Evolutionary conservation across 2,329 filamentous ascomycete genomes (phyloP), one percentile per base, ranked within the genome.

Genomic region (Metarhizium sp.): DNA sequence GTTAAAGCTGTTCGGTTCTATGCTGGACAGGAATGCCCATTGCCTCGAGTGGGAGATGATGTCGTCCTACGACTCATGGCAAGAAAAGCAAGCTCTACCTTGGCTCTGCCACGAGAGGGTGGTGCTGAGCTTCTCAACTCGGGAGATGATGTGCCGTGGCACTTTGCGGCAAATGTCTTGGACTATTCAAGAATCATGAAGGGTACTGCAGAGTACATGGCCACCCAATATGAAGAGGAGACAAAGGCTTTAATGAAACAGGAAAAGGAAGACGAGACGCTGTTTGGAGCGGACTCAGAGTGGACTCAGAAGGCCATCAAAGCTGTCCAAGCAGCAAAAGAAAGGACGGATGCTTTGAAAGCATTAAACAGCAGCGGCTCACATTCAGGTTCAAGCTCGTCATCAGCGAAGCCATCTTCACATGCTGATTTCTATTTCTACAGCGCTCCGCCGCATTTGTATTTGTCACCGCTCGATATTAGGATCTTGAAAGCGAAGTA

Each of bases 121-220:
- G 79, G 79, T 4, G 83, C 84, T 2, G 88, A 94, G 60, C 78
- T 82, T 3, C 75, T 90, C 32, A 79, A 80, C 34, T 78, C 82
- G 20, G 82, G 81, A 8, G 85, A 92, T 52, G 87, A 92, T 64
- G 83, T 97, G 40, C 94, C 94, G 0, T 99, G 94, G 94, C 90
- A 95, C 69, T 91, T 94, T 71, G 90, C 90, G 6, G 91, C 90
- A 10, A 95, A 96, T 64, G 91, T 96, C 40, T 80, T 95, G 67
- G 94, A 99, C 67, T 99, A 96, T 70, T 90, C 92, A 16, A 84
- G 92, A 43, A 87, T 97, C 55, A 96, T 99, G 89, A 95, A 92
- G 67, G 94, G 92, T 6, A 92, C 90, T 4, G 84, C 88, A 63
- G 85, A 88, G 38, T 99, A 99, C 67, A 92, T 99, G 86, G 68